Evolutionary conservation across 2,329 filamentous ascomycete genomes (phyloP).

Genomic region (Clarireedia hainanense): DNA sequence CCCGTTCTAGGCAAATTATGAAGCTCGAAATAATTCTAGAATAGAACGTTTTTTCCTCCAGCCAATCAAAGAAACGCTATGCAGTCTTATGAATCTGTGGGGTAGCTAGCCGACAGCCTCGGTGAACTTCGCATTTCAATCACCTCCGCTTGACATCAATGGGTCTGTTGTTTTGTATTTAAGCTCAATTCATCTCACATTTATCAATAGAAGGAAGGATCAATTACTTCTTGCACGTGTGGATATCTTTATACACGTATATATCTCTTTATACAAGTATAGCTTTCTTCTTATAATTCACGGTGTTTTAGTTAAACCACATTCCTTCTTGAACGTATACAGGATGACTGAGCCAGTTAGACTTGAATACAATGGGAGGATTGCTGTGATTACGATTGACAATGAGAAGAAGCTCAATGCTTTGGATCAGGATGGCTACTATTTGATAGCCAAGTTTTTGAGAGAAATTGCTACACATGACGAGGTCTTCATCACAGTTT

Average conservation of each 20-base stretch:
- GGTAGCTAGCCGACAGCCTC: no score
- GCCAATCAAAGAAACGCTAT: background rate
- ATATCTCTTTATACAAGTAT: background rate
- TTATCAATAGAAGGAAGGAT: background rate
- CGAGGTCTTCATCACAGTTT: slow-evolving; percentile 75
- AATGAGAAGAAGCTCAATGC: slow-evolving; percentile 84
- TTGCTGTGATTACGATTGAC: slow-evolving; percentile 82
- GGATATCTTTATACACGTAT: background rate
- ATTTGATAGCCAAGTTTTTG: slow-evolving; percentile 63
- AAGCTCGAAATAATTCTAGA: background rate
- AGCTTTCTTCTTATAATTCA: background rate
- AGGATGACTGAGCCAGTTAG: slow-evolving; percentile 22
- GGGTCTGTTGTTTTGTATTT: no score
- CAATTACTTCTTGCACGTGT: background rate
- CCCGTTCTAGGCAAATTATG: background rate
- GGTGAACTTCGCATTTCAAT: no score
- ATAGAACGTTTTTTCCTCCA: background rate
- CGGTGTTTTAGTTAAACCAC: no score
- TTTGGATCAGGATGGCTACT: slow-evolving; percentile 65
- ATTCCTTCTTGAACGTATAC: no score
- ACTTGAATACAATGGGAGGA: slow-evolving; percentile 56
- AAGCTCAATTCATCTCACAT: no score
- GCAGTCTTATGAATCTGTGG: background rate
- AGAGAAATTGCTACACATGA: slow-evolving; percentile 70
- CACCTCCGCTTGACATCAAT: no score